Conservation (phyloP, 805 yeast genomes). For the Ogataea populi-albae region DNA sequence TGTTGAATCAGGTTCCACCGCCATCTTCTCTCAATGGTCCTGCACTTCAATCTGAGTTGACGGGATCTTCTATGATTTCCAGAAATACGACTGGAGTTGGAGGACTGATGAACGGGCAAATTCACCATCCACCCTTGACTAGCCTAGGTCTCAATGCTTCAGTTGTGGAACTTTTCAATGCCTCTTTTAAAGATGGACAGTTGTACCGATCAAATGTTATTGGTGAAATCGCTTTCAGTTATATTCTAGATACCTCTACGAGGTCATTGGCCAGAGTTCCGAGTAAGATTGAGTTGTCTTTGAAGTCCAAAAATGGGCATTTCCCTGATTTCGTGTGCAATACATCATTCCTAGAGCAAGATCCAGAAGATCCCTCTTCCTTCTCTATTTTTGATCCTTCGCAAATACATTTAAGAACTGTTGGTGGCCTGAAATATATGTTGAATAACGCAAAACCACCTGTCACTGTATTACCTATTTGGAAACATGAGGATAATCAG, state of each 20-base stretch:
- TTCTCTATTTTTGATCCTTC: slow-evolving; percentile 47
- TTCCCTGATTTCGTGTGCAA: slow-evolving; percentile 51
- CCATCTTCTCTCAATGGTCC: slow-evolving; percentile 18
- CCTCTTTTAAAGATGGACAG: slow-evolving; percentile 66
- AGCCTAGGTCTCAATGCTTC: slow-evolving; percentile 75
- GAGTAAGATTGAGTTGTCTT: slow-evolving; percentile 37
- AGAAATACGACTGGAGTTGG: slow-evolving; percentile 34
- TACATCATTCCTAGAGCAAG: slow-evolving; percentile 48
- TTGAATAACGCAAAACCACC: slow-evolving; percentile 57
- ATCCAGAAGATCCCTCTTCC: slow-evolving; percentile 20
- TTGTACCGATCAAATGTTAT: slow-evolving; percentile 58
- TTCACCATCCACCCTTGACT: slow-evolving; percentile 51
- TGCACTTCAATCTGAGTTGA: slow-evolving; percentile 39
- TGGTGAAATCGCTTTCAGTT: slow-evolving; percentile 87
- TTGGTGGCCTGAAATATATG: slow-evolving; percentile 80
- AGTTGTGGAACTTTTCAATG: slow-evolving; percentile 81
- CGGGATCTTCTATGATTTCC: slow-evolving; percentile 39
- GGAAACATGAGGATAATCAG: slow-evolving; percentile 86
- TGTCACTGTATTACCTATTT: slow-evolving; percentile 69
- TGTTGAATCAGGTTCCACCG: background rate
- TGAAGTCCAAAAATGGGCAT: slow-evolving; percentile 40
- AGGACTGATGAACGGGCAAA: slow-evolving; percentile 32
- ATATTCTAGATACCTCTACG: slow-evolving; percentile 40
- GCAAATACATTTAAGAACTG: slow-evolving; percentile 57
- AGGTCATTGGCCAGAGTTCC: slow-evolving; percentile 36